Base-by-base conservation (phyloP, 2,329 filamentous ascomycete genomes). In the Hypoxylon sp. region DNA sequence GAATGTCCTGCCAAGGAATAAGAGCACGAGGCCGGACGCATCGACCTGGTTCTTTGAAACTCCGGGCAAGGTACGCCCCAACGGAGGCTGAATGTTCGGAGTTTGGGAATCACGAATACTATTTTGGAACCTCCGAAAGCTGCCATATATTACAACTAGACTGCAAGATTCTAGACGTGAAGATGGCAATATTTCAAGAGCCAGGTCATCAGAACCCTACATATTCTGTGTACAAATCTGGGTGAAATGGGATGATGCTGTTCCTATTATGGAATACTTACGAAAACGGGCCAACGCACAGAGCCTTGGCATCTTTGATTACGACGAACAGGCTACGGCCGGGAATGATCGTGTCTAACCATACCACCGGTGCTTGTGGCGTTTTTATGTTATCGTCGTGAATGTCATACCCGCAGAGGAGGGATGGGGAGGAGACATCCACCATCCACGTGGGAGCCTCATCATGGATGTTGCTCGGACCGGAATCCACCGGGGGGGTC, bases 241-340 rank as follows among this genome's bases (percentile, higher is more conserved):
- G 45, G 19, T 36, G 50, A 49, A 57, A 58, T 73, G 1, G 62
- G 25, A 79, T 57, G 4, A 66, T 30, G 13, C 63, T 65, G 63
- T 21, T 21, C 45, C 78, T 73, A 10, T 55, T 53, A 49, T 1
- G 80, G 81, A 4, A 80, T 62, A 13, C 72, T 66, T 11, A 67
- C 38, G 41, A 76, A 68, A 5, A 52, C 38, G 5, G 34, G 11
- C 82, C 82, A 30, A 81, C 81, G 73, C 79, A 82, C 32, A 73
- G 75, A 53, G 85, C 84, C 49, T 76, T 79, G 38, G 70, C 74
- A 46, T 76, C 78, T 53, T 80, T 72, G 59, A 83, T 72, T 23
- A 82, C 77, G 63, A 82, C 69, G 5, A 83, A 82, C 10, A 81
- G 64, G 4, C 82, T 83, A 17, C 78, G 78, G n/a, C 83, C 83